Evolutionary conservation across 352 stramenopile species (phyloP).

Genomic region (Pythium sp.): DNA sequence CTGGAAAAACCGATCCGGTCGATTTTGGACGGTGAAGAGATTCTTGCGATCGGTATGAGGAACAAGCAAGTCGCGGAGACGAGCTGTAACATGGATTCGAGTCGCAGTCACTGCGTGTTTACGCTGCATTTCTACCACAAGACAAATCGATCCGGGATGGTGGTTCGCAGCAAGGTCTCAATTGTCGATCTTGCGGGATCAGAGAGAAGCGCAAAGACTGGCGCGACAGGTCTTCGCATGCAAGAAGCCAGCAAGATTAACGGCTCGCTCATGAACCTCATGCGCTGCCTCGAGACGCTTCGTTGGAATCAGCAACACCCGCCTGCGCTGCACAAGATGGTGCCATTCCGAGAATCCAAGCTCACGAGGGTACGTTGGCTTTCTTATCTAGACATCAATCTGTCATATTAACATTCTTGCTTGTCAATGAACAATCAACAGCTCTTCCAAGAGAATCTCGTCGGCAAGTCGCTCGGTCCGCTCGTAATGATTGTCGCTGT

Average conservation of each 20-base stretch:
- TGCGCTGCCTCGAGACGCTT: constrained; percentile 95
- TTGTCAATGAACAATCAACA: constrained; percentile 26
- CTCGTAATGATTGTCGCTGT: constrained; percentile 97
- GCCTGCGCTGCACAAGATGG: constrained; percentile 75
- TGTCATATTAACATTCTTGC: constrained; percentile 2
- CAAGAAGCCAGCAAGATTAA: constrained; percentile 99
- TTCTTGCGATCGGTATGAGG: constrained; percentile 62
- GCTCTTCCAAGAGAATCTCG: constrained; percentile 95
- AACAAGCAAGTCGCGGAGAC: constrained; percentile 88
- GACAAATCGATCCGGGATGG: constrained; percentile 14
- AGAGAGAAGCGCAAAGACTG: constrained; percentile 71
- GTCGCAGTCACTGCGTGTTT: constrained; percentile 90
- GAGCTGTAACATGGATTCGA: constrained; percentile 88
- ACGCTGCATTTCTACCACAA: constrained; percentile 75
- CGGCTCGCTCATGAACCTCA: constrained; percentile 96
- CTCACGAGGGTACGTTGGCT: constrained; percentile 72
- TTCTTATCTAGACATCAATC: background rate
- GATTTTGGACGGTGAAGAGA: constrained; percentile 63
- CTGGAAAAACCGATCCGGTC: constrained; percentile 60
- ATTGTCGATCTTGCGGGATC: constrained; percentile 95
- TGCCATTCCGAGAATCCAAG: constrained; percentile 98
- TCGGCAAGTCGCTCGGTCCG: constrained; percentile 74
- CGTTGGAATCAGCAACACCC: constrained; percentile 89
- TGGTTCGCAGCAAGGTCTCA: constrained; percentile 61
- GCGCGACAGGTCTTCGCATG: constrained; percentile 85